Conservation (phyloP, 2,329 filamentous ascomycete species). For the Calonectria pseudoreteaudii region DNA sequence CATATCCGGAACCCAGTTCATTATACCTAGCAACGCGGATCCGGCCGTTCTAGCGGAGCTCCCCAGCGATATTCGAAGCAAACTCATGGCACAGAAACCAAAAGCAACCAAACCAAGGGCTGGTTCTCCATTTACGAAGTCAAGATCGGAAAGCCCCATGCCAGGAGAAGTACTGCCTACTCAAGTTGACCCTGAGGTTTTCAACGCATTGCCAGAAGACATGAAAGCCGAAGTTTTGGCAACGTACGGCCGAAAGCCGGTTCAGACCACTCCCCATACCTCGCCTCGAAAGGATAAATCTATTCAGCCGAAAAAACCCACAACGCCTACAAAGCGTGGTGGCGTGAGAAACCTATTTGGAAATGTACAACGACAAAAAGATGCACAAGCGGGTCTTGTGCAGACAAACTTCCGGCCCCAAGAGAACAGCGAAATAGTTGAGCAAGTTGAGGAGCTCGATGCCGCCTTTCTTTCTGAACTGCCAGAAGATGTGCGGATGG, state of each 20-base stretch:
- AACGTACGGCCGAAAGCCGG: constrained; percentile 67
- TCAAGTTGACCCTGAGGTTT: constrained; percentile 86
- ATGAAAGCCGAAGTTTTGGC: constrained; percentile 86
- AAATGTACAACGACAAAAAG: constrained; percentile 63
- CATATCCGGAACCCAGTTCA: constrained; percentile 88
- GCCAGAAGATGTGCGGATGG: constrained; percentile 81
- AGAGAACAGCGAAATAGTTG: constrained; percentile 42
- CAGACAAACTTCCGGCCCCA: constrained; percentile 79
- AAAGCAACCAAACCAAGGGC: constrained; percentile 32
- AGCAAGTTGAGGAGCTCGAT: constrained; percentile 66
- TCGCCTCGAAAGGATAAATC: constrained; percentile 69
- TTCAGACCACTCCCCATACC: constrained; percentile 55
- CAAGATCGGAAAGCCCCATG: constrained; percentile 55
- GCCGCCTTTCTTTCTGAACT: constrained; percentile 83
- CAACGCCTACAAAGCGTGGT: constrained; percentile 75
- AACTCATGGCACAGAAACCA: constrained; percentile 71
- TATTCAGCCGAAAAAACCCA: constrained; percentile 63
- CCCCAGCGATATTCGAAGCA: constrained; percentile 83
- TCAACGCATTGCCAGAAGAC: constrained; percentile 85
- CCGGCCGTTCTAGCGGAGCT: constrained; percentile 85
- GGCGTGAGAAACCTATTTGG: constrained; percentile 54
- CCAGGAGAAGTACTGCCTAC: constrained; percentile 68
- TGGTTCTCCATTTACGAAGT: constrained; percentile 45
- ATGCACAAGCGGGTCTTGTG: constrained; percentile 70
- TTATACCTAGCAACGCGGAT: constrained; percentile 87